phyloP scores from a whole-genome alignment of 176 grass and related monocot species.

The Pharus latifolius region DNA sequence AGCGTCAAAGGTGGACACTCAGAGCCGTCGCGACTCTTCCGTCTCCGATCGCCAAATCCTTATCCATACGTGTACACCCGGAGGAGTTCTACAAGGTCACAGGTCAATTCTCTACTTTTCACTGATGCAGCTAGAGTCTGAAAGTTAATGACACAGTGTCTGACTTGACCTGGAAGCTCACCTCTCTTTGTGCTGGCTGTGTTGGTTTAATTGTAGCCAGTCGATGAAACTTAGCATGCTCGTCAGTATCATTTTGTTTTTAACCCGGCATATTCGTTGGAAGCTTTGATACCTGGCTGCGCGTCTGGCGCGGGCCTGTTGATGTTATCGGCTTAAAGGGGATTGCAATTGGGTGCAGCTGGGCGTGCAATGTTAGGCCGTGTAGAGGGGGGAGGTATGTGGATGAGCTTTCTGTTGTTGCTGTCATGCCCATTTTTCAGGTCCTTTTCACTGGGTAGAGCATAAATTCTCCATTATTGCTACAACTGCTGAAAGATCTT shows the following conservation, averaged over 20 bases:
- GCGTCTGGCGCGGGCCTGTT: conserved; percentile 4
- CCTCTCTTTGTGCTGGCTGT: neutral
- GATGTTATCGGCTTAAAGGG: conserved; percentile 4
- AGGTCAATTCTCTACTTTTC: conserved; percentile 49
- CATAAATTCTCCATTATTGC: conserved; percentile 34
- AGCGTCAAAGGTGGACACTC: conserved; percentile 24
- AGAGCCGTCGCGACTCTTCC: conserved; percentile 43
- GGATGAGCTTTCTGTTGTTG: conserved; percentile 31
- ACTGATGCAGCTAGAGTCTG: conserved; percentile 33
- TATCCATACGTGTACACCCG: conserved; percentile 45
- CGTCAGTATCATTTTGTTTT: neutral
- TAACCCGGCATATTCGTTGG: neutral
- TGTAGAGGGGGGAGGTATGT: neutral
- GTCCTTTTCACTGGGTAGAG: conserved; percentile 23
- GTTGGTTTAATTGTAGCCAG: conserved; percentile 19
- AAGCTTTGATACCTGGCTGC: neutral
- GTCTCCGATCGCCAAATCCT: conserved; percentile 33
- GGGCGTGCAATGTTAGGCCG: conserved; percentile 15
- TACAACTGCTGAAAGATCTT: neutral
- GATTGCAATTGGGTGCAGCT: conserved; percentile 4
- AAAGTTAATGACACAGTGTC: conserved; percentile 9
- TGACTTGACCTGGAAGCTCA: conserved; percentile 28
- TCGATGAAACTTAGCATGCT: neutral
- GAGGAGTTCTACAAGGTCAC: neutral
- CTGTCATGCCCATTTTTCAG: conserved; percentile 38